These are phyloP conservation scores for Epichloe amarillans DNA, from an alignment of 2,329 filamentous ascomycete species.

Conservation along the genomic window DNA sequence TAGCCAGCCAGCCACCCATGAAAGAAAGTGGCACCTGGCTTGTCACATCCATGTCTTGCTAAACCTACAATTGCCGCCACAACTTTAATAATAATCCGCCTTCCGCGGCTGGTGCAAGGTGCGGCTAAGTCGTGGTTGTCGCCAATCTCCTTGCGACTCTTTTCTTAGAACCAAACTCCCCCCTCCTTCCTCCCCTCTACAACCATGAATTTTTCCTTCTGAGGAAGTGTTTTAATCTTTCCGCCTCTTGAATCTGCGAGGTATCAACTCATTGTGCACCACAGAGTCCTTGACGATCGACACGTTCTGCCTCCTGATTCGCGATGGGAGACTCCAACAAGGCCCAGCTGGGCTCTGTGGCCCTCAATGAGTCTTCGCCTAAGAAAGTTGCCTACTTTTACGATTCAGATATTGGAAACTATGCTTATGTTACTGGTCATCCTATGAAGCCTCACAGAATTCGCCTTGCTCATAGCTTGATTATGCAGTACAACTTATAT, in stretches of 20 bases:
- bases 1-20: neutral
- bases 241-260: neutral
- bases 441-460: constrained; percentile 99
- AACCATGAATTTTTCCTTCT: neutral
- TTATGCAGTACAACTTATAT: constrained; percentile 92
- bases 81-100: constrained; percentile 21
- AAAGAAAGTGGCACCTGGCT: neutral
- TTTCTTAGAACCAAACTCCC: neutral
- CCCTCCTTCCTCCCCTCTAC: neutral
- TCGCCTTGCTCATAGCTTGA: constrained; percentile 85
- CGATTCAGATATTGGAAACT: constrained; percentile 95
- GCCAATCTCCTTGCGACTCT: constrained; percentile 2
- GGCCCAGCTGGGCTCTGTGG: constrained; percentile 28
- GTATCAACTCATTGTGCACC: neutral
- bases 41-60: neutral
- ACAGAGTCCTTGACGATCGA: neutral
- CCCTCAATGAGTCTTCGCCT: constrained; percentile 32
- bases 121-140: neutral
- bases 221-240: neutral
- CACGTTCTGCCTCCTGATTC: neutral
- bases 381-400: constrained; percentile 98
- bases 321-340: constrained; percentile 23
- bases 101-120: neutral
- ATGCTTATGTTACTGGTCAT: constrained; percentile 91
- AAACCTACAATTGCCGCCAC: constrained; percentile 10